Conservation (phyloP, 495 filamentous ascomycete genomes). For the Saxophila tyrrhenica region DNA sequence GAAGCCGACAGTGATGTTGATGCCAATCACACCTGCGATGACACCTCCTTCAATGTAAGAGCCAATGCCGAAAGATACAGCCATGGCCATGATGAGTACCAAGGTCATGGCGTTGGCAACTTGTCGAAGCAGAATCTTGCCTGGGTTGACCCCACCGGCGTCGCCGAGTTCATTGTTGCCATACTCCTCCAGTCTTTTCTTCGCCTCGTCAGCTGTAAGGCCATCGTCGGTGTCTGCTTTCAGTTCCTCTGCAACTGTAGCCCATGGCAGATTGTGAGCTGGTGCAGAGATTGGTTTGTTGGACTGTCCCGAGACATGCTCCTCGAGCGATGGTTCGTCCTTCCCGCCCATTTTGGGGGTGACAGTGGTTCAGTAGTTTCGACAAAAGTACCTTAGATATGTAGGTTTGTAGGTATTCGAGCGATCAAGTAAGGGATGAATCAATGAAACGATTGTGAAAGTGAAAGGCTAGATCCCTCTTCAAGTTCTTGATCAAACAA, state of each 20-base stretch:
- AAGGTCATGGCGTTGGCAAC: constrained; percentile 60
- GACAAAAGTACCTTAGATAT: background rate
- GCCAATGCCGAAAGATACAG: constrained; percentile 62
- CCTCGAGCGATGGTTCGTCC: background rate
- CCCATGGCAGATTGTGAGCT: constrained; percentile 50
- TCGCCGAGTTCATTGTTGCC: constrained; percentile 54
- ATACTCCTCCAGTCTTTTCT: constrained; percentile 42
- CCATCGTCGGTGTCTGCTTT: constrained; percentile 50
- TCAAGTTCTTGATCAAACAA: background rate
- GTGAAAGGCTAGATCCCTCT: background rate
- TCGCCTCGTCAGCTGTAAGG: constrained; percentile 44
- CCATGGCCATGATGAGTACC: constrained; percentile 76
- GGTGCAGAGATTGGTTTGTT: constrained; percentile 46
- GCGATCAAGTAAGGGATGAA: background rate
- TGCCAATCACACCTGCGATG: constrained; percentile 64
- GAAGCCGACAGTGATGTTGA: constrained; percentile 73
- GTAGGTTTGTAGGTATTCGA: too few species aligned
- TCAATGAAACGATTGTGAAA: constrained; percentile 1
- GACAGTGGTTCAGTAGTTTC: too few species aligned
- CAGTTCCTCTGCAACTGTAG: constrained; percentile 47
- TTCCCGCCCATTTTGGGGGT: constrained; percentile 3
- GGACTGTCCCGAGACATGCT: constrained; percentile 43
- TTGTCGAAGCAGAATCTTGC: constrained; percentile 48
- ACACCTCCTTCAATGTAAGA: constrained; percentile 81
- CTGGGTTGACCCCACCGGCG: constrained; percentile 44